A percentile compares a stretch with the other conserved stretches of the same genome.
These are phyloP conservation scores for Dioscorea dumetorum DNA, from an alignment of 106 monocot species.

Conservation along the genomic window DNA sequence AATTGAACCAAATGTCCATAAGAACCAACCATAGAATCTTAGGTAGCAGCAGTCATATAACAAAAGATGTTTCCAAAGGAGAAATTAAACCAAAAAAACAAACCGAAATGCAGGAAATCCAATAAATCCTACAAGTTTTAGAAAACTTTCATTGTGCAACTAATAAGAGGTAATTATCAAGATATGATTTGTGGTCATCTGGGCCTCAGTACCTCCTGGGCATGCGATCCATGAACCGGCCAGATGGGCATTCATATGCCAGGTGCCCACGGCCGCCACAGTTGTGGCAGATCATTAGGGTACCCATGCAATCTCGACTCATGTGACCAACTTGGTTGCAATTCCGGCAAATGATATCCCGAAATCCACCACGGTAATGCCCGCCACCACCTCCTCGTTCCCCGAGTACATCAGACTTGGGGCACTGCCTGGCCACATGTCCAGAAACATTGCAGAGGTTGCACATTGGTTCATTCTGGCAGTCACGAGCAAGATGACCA, in stretches of 20 bases:
- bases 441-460: constrained; percentile 71
- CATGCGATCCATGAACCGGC: constrained; percentile 30
- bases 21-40: too few species aligned
- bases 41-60: too few species aligned
- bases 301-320: constrained; percentile 37
- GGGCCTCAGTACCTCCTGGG: constrained; percentile 30
- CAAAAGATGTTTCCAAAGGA: too few species aligned
- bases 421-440: constrained; percentile 60
- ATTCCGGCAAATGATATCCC: constrained; percentile 37
- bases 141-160: too few species aligned
- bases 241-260: constrained; percentile 50
- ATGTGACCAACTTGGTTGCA: constrained; percentile 74
- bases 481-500: constrained; percentile 76
- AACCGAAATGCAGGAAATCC: too few species aligned
- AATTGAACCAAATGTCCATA: too few species aligned
- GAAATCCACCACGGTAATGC: constrained; percentile 14
- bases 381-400: background rate
- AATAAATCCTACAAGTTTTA: too few species aligned
- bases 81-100: too few species aligned
- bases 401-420: constrained; percentile 38
- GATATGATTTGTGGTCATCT: too few species aligned
- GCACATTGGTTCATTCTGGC: constrained; percentile 69
- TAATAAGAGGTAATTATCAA: too few species aligned
- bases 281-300: constrained; percentile 34
- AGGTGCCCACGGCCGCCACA: constrained; percentile 61